phyloP scores from a whole-genome alignment of 1,284 basidiomycete species.

The Austroboletus novae-zelandiae region DNA sequence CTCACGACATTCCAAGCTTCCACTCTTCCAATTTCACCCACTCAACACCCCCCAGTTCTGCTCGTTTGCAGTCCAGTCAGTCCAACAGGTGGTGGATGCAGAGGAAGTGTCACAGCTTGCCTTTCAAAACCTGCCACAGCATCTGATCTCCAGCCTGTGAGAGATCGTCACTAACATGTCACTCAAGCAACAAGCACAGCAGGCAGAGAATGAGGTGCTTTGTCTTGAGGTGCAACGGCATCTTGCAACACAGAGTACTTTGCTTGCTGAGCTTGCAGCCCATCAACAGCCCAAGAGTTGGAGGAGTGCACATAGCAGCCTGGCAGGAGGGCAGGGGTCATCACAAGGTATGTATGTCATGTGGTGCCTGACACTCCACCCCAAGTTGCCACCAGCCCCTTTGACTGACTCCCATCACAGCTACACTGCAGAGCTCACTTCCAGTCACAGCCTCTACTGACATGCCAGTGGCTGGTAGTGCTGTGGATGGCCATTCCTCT shows the following conservation, averaged over 20 bases:
- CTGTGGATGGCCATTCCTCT: no score
- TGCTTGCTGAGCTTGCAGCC: not conserved
- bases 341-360: not conserved
- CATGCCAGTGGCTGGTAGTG: no score
- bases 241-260: not conserved
- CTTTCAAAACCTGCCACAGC: constrained; percentile 14
- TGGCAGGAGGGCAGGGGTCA: no score
- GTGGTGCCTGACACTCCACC: no score
- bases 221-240: not conserved
- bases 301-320: no score
- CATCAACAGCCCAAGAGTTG: not conserved
- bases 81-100: constrained; percentile 9
- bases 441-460: no score
- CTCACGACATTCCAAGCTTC: constrained; percentile 9
- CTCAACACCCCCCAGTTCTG: constrained; percentile 20
- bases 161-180: constrained; percentile 7
- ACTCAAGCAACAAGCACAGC: constrained; percentile 7
- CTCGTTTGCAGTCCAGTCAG: constrained; percentile 17
- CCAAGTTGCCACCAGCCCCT: no score
- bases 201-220: not conserved
- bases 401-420: no score
- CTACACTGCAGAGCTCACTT: no score
- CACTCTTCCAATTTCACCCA: constrained; percentile 18
- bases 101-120: constrained; percentile 14
- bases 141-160: constrained; percentile 8